These are phyloP conservation scores for Mycena sp. DNA, from an alignment of 1,284 basidiomycete species.

Conservation along the genomic window DNA sequence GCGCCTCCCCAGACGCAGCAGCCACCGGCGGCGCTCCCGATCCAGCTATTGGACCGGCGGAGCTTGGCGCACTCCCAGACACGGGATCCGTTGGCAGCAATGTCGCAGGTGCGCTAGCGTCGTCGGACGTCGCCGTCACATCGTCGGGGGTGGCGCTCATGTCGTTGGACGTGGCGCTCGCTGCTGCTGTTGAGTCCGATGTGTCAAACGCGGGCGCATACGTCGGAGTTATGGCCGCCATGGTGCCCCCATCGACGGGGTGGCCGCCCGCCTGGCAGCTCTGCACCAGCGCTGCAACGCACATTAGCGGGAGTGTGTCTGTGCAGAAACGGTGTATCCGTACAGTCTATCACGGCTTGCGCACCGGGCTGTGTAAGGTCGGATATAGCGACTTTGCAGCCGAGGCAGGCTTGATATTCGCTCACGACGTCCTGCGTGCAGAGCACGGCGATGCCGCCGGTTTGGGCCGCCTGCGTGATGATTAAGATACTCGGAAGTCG, in stretches of 20 bases:
- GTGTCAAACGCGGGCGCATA: not conserved
- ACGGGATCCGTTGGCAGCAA: too few relatives aligned
- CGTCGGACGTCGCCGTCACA: too few relatives aligned
- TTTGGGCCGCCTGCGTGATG: not conserved
- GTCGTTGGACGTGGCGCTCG: not conserved
- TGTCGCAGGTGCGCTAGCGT: too few relatives aligned
- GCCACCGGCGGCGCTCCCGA: too few relatives aligned
- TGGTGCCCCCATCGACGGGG: not conserved
- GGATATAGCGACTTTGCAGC: not conserved
- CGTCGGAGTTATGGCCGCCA: not conserved
- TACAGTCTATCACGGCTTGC: too few relatives aligned
- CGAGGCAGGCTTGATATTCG: not conserved
- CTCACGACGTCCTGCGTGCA: not conserved
- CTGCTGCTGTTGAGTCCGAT: not conserved
- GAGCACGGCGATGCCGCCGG: not conserved
- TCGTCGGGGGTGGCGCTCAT: too few relatives aligned
- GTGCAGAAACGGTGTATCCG: not conserved
- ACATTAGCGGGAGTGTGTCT: not conserved
- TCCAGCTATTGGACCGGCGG: too few relatives aligned
- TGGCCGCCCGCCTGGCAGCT: not conserved
- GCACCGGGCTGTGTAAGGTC: not conserved
- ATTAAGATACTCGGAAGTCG: not conserved
- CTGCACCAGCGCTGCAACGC: not conserved
- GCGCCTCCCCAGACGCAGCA: too few relatives aligned
- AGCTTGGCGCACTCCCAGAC: too few relatives aligned